These are phyloP conservation scores for Cladosporium sp. DNA, from an alignment of 2,329 filamentous ascomycete genomes.

Conservation along the genomic window DNA sequence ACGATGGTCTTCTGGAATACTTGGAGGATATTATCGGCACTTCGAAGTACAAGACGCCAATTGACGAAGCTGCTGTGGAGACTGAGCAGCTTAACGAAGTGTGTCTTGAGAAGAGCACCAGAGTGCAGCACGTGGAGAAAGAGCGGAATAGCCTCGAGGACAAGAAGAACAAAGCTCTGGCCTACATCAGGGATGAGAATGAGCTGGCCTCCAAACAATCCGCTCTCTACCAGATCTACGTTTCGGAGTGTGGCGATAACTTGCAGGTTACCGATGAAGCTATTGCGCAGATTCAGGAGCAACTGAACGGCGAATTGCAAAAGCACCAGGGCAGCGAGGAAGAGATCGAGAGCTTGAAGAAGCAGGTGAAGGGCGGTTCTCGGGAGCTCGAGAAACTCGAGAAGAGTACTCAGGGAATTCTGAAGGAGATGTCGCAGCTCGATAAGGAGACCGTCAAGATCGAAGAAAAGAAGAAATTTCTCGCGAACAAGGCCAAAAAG, in stretches of 20 bases:
- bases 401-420: conserved; percentile 74
- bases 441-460: conserved; percentile 98
- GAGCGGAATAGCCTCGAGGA: conserved; percentile 91
- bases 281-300: conserved; percentile 83
- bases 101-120: conserved; percentile 90
- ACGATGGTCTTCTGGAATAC: conserved; percentile 94
- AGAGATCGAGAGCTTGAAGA: conserved; percentile 85
- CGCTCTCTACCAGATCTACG: conserved; percentile 87
- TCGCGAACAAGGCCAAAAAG: conserved; percentile 89
- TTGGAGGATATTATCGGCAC: conserved; percentile 98
- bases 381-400: conserved; percentile 83
- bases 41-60: conserved; percentile 95
- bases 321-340: conserved; percentile 90
- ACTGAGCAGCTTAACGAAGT: conserved; percentile 92
- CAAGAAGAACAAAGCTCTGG: conserved; percentile 92
- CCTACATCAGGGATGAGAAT: conserved; percentile 89
- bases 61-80: conserved; percentile 88
- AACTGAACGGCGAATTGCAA: conserved; percentile 83
- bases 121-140: conserved; percentile 97
- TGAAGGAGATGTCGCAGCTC: conserved; percentile 87
- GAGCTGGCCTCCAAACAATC: conserved; percentile 88
- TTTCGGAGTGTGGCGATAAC: conserved; percentile 86
- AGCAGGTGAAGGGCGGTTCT: conserved; percentile 76
- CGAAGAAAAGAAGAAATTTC: conserved; percentile 95
- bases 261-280: conserved; percentile 86